Conservation (phyloP, 257 asterid genomes). For the Solanum sejunctum region DNA sequence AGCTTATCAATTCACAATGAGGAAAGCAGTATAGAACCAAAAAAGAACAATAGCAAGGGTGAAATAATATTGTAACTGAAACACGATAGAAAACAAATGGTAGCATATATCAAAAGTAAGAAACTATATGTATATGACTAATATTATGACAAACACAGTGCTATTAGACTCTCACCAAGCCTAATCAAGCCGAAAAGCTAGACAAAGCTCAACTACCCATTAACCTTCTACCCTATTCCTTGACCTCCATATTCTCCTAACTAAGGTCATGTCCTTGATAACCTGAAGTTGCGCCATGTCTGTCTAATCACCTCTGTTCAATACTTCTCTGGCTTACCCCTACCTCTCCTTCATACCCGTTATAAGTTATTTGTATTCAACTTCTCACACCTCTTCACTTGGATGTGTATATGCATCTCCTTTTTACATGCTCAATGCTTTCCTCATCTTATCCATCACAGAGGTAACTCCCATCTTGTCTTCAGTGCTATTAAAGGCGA, state of each 20-base stretch:
- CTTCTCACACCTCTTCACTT: background rate
- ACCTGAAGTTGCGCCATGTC: background rate
- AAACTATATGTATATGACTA: background rate
- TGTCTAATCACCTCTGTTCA: background rate
- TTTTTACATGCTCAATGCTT: background rate
- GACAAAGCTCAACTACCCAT: background rate
- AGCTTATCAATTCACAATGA: background rate
- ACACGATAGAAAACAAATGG: background rate
- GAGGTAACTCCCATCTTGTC: background rate
- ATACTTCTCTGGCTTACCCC: background rate
- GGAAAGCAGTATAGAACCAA: too few species aligned
- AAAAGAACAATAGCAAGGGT: too few species aligned
- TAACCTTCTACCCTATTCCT: background rate
- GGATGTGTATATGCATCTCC: background rate
- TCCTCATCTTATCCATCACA: background rate
- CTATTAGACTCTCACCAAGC: background rate
- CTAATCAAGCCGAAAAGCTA: background rate
- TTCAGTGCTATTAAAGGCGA: too few species aligned
- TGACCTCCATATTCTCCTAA: background rate
- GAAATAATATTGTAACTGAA: too few species aligned
- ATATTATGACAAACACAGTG: background rate
- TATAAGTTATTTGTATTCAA: background rate
- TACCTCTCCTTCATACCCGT: background rate
- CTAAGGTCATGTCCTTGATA: background rate
- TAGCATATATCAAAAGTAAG: background rate